Base-by-base conservation (phyloP, 2,329 filamentous ascomycete species). In the Colletotrichum sp. region DNA sequence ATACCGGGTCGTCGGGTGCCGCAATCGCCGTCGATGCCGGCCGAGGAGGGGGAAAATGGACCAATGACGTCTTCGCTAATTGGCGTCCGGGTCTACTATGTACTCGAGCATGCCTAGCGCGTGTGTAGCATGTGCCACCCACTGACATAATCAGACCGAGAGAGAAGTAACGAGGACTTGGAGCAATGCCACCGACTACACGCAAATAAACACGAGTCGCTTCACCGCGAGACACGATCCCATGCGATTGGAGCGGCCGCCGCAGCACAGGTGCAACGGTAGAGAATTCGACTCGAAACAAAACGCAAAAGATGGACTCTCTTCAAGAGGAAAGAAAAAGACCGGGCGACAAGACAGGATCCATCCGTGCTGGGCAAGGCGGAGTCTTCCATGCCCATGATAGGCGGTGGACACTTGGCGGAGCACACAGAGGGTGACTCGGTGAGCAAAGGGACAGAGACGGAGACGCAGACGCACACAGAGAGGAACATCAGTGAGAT, bases 1-100 rank as follows among this genome's bases (percentile, higher is more conserved):
- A 70, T 74, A 61, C 72, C 68, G 71, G 69, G 58, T 68, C 73
- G 58, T 75, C 63, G 73, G 69, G 63, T 75, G 32, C 73, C 63
- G 73, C 56, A 13, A 61, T 14, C 16, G 28, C 61, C 72, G 67
- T 36, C 30, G 59, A 21, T 74, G 69, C 69, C 68, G 72, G 69
- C 28, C 55, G 52, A 36, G 38, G 52, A 56, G 32, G 61, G 48
- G 26, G 28, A 2, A 21, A 24, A 56, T 68, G 36, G 58, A 10
- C 69, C 73, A 69, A 75, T 75, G 63, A 63, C 26, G 56, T 26
- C 32, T 18, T 21, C 30, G 38, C 13, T 32, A 63, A 48, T 48
- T 64, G 56, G 56, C 12, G 58, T 55, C 69, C 34, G 43, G 48
- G 34, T 30, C 16, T 16, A 56, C 24, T 24, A 24, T 24, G 24